Base-by-base conservation (phyloP, 441 rosid species). In the Monsonia emarginata region DNA sequence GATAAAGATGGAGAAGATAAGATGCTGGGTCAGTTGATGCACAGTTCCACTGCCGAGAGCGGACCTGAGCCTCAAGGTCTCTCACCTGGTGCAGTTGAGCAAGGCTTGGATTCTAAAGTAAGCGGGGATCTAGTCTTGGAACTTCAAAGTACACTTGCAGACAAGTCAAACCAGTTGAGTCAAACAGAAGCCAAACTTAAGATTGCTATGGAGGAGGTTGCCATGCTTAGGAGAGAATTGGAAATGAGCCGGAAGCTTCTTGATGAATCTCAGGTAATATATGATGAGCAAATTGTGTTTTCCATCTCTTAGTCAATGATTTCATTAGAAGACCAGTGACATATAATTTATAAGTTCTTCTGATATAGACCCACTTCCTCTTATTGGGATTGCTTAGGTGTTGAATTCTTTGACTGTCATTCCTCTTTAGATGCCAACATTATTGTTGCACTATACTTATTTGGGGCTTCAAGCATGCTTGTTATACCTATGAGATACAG, bases 261-360 rank as follows among this genome's bases (percentile, higher is more conserved):
- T 11, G 87, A 91, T 76, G 99, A 95, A 86, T 95, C 96, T 72
- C 97, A 91, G 98, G 99, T 95, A 78, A 18, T 61, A 58, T 27
- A 46, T 11, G 13, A 22, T 64, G 46, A 65, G 58, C 66, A 11
- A 28, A n/a, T 54, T 61, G 44, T 36, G 9, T 34, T 34, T 28
- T 36, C 9, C 54, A 9, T 25, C 59, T 11, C n/a, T 2, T 56
- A 56, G 18, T 14, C 3, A 38, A 38, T 38, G 1, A 4, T 38
- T 11, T 38, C 44, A 38, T 38, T 4, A 38, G 16, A 11, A 38
- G 44, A 9, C 13, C 44, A 1, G 44, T 38, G 13, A 38, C 44
- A 38, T 38, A 38, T 38, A 38, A 38, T 4, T 38, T 0, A 38
- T 38, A 38, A 38, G 13, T 38, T 13, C n/a, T 38, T 38, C 44